Evolutionary conservation across 352 stramenopile genomes (phyloP).

Genomic region (Thalassiosira hispida): DNA sequence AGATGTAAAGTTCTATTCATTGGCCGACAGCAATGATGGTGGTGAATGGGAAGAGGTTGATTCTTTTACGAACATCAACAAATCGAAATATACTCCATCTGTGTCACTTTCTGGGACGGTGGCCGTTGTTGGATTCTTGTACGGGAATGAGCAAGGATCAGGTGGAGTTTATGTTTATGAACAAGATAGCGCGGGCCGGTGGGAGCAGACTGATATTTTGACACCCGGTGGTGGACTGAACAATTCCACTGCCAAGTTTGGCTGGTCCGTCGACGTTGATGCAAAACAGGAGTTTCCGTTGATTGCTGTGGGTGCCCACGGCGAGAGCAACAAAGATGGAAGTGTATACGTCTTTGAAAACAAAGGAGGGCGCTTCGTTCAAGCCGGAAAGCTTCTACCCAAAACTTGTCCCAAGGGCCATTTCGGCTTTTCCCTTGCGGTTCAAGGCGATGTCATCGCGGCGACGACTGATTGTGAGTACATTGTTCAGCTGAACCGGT

Average conservation of each 20-base stretch:
- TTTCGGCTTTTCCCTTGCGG: neutral
- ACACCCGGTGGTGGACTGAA: neutral
- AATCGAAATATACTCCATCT: neutral
- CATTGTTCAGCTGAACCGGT: conserved; percentile 2
- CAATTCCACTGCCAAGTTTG: conserved; percentile 5
- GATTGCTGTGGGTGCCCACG: neutral
- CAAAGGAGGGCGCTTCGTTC: neutral
- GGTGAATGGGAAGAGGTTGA: neutral
- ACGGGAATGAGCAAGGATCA: neutral
- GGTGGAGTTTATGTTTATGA: conserved; percentile 5
- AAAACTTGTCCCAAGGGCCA: neutral
- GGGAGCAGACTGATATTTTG: neutral
- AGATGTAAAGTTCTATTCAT: neutral
- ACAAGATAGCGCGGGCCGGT: neutral
- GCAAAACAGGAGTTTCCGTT: neutral
- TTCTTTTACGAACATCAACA: neutral
- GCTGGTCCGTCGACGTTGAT: conserved; percentile 15
- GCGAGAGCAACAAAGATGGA: neutral
- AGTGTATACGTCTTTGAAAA: conserved; percentile 1
- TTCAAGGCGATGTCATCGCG: neutral
- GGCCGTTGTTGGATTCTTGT: conserved; percentile 5
- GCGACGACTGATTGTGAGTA: conserved; percentile 5
- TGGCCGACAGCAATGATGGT: too few relatives aligned
- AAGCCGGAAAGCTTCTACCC: neutral
- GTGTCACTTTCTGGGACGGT: neutral